Evolutionary conservation across 768 basidiomycete species (phyloP).

Genomic region (Rhizopogon roseolus): DNA sequence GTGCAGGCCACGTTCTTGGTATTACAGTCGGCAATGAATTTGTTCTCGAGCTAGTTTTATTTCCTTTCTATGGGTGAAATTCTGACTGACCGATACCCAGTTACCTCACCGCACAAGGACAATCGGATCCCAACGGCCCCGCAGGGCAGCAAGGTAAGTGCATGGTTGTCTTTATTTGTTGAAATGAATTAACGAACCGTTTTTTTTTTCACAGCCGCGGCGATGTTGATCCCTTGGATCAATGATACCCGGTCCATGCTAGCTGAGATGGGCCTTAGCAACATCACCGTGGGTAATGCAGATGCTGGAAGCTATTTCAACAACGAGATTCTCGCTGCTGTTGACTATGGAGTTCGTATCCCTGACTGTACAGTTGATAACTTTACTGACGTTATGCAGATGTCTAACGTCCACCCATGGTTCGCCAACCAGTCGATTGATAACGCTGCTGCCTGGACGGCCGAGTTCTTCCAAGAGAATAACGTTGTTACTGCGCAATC

Average conservation of each 20-base stretch:
- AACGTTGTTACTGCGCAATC: constrained; percentile 53
- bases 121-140: constrained; percentile 49
- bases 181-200: neutral
- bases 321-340: constrained; percentile 51
- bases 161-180: neutral
- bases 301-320: constrained; percentile 90
- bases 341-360: constrained; percentile 64
- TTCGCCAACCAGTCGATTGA: constrained; percentile 76
- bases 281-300: constrained; percentile 72
- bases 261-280: constrained; percentile 46
- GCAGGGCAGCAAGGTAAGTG: constrained; percentile 41
- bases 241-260: constrained; percentile 59
- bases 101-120: constrained; percentile 50
- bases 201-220: constrained; percentile 38
- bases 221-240: constrained; percentile 62
- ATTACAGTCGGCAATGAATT: constrained; percentile 92
- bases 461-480: constrained; percentile 65
- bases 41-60: constrained; percentile 62
- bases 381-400: constrained; percentile 29
- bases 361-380: constrained; percentile 1
- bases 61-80: neutral
- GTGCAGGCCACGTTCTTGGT: constrained; percentile 69
- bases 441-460: constrained; percentile 77
- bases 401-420: constrained; percentile 94
- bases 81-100: constrained; percentile 29